Evolutionary conservation across 2,329 filamentous ascomycete species (phyloP).

Genomic region (Arthrinium phaeospermum): DNA sequence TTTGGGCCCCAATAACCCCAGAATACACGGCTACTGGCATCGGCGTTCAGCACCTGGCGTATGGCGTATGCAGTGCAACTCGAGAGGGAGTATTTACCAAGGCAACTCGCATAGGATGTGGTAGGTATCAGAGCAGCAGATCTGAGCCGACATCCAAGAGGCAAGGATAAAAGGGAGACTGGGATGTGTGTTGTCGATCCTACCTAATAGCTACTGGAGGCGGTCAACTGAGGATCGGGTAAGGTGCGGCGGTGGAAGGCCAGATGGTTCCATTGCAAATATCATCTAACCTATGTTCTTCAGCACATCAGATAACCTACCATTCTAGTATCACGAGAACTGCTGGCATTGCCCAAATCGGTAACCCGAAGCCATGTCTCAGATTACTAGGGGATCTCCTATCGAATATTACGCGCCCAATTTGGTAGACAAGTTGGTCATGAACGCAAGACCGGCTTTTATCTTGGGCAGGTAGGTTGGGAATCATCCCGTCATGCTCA

Average conservation of each 20-base stretch:
- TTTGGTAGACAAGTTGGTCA: neutral
- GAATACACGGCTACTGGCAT: neutral
- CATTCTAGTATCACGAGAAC: neutral
- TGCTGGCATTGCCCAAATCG: neutral
- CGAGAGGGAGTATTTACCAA: neutral
- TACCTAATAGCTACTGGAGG: neutral
- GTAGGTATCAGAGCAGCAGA: neutral
- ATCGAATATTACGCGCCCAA: neutral
- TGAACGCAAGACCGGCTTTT: neutral
- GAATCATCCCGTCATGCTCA: neutral
- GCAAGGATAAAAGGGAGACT: neutral
- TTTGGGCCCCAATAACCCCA: neutral
- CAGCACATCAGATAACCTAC: neutral
- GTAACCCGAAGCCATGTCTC: neutral
- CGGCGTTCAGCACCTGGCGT: conserved; percentile 1
- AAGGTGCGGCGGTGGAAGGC: neutral
- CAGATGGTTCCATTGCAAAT: neutral
- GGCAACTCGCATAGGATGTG: neutral
- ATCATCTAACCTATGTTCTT: neutral
- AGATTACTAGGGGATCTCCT: neutral
- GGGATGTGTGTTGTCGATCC: neutral
- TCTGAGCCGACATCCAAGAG: neutral
- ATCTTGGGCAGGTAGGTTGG: neutral
- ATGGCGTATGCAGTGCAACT: conserved; percentile 14
- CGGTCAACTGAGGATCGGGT: conserved; percentile 5